Conservation (phyloP, 495 filamentous ascomycete species). For the Tuber indicum region DNA sequence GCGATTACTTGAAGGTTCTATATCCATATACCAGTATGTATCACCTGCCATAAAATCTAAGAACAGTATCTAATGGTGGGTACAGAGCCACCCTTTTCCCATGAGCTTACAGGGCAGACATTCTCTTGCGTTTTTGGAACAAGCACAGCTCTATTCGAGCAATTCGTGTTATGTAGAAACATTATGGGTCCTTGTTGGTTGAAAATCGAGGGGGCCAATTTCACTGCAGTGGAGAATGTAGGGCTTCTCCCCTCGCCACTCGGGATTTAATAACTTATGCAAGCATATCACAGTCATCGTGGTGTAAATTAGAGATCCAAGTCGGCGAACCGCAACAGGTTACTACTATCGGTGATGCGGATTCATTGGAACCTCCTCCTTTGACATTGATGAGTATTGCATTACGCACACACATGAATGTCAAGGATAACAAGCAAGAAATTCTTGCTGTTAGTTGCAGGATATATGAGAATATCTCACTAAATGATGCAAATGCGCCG, state of each 20-base stretch:
- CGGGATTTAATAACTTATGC: neutral
- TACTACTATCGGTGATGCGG: constrained; percentile 61
- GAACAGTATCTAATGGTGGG: constrained; percentile 11
- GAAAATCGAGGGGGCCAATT: constrained; percentile 75
- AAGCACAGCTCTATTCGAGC: constrained; percentile 90
- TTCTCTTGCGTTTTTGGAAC: constrained; percentile 93
- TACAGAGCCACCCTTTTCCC: constrained; percentile 49
- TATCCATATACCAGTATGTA: constrained; percentile 66
- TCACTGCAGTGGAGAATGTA: constrained; percentile 69
- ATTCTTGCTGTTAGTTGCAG: constrained; percentile 83
- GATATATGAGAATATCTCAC: constrained; percentile 81
- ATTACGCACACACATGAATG: constrained; percentile 78
- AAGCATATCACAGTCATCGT: constrained; percentile 53
- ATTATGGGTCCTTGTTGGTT: constrained; percentile 99
- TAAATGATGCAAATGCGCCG: constrained; percentile 78
- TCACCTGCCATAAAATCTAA: neutral
- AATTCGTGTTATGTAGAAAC: constrained; percentile 96
- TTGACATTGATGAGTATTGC: constrained; percentile 91
- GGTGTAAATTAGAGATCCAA: constrained; percentile 91
- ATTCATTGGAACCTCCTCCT: constrained; percentile 72
- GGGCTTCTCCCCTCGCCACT: neutral
- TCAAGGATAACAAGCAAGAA: constrained; percentile 93
- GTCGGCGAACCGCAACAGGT: constrained; percentile 69
- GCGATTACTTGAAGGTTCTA: constrained; percentile 83
- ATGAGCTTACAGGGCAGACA: constrained; percentile 72